A percentile compares a stretch with the other conserved stretches of the same genome.
phyloP scores from a whole-genome alignment of 2,329 filamentous ascomycete species.

The Sporothrix humicola region DNA sequence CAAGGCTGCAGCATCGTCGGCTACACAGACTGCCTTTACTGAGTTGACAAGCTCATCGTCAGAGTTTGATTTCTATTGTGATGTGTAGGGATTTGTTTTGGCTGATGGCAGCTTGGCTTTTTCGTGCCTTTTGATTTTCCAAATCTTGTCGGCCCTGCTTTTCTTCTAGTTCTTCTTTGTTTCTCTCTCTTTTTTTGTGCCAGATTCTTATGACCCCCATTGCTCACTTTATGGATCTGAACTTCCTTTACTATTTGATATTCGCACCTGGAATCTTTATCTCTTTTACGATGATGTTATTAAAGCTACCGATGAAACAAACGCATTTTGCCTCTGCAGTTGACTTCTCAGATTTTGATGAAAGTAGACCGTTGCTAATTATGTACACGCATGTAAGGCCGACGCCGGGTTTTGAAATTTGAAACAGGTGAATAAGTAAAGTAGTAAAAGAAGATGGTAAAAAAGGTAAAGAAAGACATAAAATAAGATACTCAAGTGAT shows the following conservation, averaged over 20 bases:
- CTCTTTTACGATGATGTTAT: neutral
- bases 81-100: constrained; percentile 41
- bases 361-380: neutral
- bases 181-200: too few relatives aligned
- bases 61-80: constrained; percentile 56
- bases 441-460: too few relatives aligned
- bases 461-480: constrained; percentile 7
- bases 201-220: neutral
- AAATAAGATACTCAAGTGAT: constrained; percentile 13
- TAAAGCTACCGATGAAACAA: too few relatives aligned
- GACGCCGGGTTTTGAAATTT: neutral
- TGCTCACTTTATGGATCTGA: neutral
- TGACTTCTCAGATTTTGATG: neutral
- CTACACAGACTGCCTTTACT: constrained; percentile 44
- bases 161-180: neutral
- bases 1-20: constrained; percentile 44
- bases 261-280: neutral
- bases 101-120: neutral
- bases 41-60: constrained; percentile 49
- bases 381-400: neutral
- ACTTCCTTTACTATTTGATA: neutral
- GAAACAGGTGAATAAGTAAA: neutral
- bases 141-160: too few relatives aligned
- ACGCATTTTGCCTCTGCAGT: neutral
- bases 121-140: too few relatives aligned